Evolutionary conservation across 768 basidiomycete genomes (phyloP).

Genomic region (Tulasnella calospora): DNA sequence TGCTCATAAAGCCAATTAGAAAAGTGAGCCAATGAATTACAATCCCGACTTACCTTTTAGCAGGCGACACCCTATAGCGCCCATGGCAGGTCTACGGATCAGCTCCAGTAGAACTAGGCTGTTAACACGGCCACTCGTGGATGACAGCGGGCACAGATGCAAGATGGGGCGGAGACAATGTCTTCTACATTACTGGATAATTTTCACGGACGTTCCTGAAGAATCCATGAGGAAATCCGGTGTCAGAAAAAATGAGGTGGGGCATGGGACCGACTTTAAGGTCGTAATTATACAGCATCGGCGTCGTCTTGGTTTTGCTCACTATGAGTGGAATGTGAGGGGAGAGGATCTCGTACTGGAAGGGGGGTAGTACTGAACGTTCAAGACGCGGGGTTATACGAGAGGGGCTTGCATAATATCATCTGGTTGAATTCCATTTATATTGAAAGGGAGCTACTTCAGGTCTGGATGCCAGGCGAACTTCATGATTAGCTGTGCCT

Average conservation of each 20-base stretch:
- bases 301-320: neutral
- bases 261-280: too few species aligned
- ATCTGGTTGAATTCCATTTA: neutral
- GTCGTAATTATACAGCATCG: too few species aligned
- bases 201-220: too few species aligned
- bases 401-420: neutral
- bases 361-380: neutral
- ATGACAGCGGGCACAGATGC: conserved; percentile 41
- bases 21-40: neutral
- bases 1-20: neutral
- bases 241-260: too few species aligned
- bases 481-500: neutral
- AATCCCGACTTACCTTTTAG: neutral
- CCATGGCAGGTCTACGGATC: neutral
- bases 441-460: neutral
- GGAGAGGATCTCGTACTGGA: neutral
- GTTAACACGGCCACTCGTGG: too few species aligned
- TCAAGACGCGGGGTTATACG: neutral
- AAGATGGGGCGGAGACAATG: neutral
- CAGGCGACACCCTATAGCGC: neutral
- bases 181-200: conserved; percentile 3
- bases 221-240: too few species aligned
- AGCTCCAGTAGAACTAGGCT: neutral
- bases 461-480: neutral
- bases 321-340: neutral